Evolutionary conservation across 768 basidiomycete genomes (phyloP).

Genomic region (Baorangia bicolor): DNA sequence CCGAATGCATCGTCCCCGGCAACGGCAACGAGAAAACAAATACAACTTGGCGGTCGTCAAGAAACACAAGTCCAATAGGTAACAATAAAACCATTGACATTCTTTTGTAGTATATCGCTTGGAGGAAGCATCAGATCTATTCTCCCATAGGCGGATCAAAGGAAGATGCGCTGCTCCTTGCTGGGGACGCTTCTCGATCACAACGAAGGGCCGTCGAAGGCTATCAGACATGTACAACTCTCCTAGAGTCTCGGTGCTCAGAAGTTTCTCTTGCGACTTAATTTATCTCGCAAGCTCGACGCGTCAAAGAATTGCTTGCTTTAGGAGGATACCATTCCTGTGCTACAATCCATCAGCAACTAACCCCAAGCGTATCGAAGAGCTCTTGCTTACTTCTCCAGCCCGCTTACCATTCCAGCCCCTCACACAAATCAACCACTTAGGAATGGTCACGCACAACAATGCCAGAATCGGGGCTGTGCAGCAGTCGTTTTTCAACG

Average conservation of each 20-base stretch:
- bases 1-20: constrained; percentile 1
- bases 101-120: not conserved
- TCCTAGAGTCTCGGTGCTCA: not conserved
- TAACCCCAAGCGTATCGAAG: no score
- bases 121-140: not conserved
- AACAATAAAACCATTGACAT: not conserved
- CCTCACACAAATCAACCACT: no score
- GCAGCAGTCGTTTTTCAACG: not conserved
- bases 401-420: not conserved
- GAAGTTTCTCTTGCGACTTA: not conserved
- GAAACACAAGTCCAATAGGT: not conserved
- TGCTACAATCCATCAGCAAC: not conserved
- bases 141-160: not conserved
- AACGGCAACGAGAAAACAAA: not conserved
- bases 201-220: no score
- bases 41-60: not conserved
- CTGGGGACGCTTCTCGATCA: not conserved
- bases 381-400: not conserved
- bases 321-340: not conserved
- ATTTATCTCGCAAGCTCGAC: not conserved
- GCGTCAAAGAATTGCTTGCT: not conserved
- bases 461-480: not conserved
- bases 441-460: no score
- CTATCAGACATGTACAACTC: not conserved
- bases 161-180: not conserved